phyloP scores from a whole-genome alignment of 495 filamentous ascomycete species.

The Xylaria scruposa region DNA sequence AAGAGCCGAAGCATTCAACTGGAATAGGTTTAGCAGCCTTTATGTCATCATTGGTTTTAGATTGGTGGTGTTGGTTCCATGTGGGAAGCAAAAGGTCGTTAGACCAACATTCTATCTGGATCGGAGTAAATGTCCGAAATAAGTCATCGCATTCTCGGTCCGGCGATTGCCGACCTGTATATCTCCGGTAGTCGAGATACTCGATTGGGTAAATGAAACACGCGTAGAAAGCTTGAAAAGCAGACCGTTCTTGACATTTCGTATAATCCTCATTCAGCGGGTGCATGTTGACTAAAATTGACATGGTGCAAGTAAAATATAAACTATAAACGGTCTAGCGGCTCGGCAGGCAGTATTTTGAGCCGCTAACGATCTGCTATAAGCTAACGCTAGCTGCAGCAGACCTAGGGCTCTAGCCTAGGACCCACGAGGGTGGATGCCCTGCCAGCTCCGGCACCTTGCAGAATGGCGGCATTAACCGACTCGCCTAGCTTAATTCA shows the following conservation, averaged over 20 bases:
- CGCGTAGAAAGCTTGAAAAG: neutral
- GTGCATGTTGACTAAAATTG: neutral
- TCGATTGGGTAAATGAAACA: neutral
- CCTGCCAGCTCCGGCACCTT: too few species aligned
- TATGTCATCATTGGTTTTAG: neutral
- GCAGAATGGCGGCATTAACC: too few species aligned
- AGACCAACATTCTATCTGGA: neutral
- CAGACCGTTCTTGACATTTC: neutral
- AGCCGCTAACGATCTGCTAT: too few species aligned
- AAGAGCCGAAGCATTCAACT: neutral
- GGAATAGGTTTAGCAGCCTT: neutral
- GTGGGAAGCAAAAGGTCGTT: neutral
- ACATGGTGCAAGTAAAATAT: too few species aligned
- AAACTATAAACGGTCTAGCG: too few species aligned
- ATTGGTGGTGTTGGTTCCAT: neutral
- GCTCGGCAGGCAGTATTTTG: too few species aligned
- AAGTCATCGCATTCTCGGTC: neutral
- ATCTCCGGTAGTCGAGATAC: neutral
- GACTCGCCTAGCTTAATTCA: too few species aligned
- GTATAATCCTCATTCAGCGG: neutral
- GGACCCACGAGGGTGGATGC: too few species aligned
- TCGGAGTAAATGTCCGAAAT: neutral
- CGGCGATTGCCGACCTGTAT: neutral
- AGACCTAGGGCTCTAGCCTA: too few species aligned
- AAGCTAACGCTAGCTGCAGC: too few species aligned